phyloP scores from a whole-genome alignment of 768 basidiomycete genomes.

The Rickenella mellea region DNA sequence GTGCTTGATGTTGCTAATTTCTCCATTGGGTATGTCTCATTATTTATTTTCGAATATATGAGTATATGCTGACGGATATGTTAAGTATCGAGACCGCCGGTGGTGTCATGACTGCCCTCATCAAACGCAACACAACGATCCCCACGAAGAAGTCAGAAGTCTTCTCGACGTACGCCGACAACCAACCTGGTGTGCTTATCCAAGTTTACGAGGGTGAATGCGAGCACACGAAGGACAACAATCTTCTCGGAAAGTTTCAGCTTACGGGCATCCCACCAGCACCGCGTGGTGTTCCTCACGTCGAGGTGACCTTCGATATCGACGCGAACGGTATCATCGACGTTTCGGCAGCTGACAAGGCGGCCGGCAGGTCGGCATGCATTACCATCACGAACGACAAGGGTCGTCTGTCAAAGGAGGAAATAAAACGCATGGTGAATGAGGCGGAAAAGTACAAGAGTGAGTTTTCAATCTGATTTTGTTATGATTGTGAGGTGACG shows the following conservation, averaged over 20 bases:
- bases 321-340: constrained; percentile 96
- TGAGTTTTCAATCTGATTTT: too few species aligned
- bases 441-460: constrained; percentile 94
- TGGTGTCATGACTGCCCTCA: constrained; percentile 98
- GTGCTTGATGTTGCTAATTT: constrained; percentile 90
- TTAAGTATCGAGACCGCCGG: constrained; percentile 99
- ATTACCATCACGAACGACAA: constrained; percentile 96
- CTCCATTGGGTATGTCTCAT: constrained; percentile 89
- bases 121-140: constrained; percentile 97
- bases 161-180: constrained; percentile 97
- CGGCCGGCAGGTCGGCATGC: constrained; percentile 90
- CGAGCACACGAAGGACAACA: constrained; percentile 98
- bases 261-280: constrained; percentile 94
- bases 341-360: constrained; percentile 93
- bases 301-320: constrained; percentile 97
- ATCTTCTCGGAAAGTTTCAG: constrained; percentile 96
- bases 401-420: constrained; percentile 93
- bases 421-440: constrained; percentile 94
- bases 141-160: constrained; percentile 98
- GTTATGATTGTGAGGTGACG: too few species aligned
- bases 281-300: constrained; percentile 94
- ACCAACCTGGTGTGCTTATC: constrained; percentile 97
- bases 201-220: constrained; percentile 98
- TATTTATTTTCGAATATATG: too few species aligned
- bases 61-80: too few species aligned